Evolutionary conservation across 2,329 filamentous ascomycete genomes (phyloP).

Genomic region (Orbilia brochopaga): DNA sequence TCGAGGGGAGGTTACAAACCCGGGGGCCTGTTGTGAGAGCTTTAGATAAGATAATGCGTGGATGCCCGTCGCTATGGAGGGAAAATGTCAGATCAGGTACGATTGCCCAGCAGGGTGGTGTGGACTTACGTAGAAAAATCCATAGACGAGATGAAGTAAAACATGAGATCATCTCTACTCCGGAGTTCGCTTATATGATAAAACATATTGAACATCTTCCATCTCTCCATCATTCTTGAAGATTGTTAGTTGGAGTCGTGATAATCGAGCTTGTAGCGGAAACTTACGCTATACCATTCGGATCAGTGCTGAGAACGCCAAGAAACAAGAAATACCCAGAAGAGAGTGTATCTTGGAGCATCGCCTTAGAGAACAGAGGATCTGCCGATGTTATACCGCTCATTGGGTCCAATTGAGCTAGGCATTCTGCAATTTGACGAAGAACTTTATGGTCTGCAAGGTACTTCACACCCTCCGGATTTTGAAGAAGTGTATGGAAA

Average conservation of each 20-base stretch:
- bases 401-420: conserved; percentile 82
- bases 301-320: conserved; percentile 81
- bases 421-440: conserved; percentile 90
- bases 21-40: conserved; percentile 90
- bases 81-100: conserved; percentile 10
- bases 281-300: conserved; percentile 71
- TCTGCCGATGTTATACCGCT: conserved; percentile 76
- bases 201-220: conserved; percentile 99
- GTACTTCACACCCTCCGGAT: conserved; percentile 80
- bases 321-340: conserved; percentile 75
- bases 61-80: conserved; percentile 69
- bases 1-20: conserved; percentile 55
- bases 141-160: conserved; percentile 84
- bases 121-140: conserved; percentile 77
- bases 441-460: conserved; percentile 90
- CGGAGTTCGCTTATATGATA: conserved; percentile 95
- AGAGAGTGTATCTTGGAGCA: conserved; percentile 84
- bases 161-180: conserved; percentile 88
- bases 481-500: conserved; percentile 84
- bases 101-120: conserved; percentile 6
- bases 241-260: not conserved
- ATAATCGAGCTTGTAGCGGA: not conserved
- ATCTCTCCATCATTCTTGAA: conserved; percentile 77
- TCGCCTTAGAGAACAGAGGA: conserved; percentile 85
- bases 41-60: conserved; percentile 89